These are phyloP conservation scores for Parachaetomium inaequale DNA, from an alignment of 495 filamentous ascomycete species.

Conservation along the genomic window DNA sequence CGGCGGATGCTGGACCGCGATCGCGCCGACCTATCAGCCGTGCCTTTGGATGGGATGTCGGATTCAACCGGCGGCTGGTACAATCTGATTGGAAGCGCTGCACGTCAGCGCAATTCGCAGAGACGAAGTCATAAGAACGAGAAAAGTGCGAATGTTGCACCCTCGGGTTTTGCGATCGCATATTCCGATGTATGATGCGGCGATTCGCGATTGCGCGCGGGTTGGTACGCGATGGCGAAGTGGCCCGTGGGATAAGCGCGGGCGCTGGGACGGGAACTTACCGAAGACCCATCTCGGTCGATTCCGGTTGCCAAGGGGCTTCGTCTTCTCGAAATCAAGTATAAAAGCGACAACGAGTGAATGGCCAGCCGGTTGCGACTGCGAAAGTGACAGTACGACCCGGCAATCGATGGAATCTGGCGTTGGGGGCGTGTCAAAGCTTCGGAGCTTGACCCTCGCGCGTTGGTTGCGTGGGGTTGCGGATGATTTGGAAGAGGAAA, in stretches of 20 bases:
- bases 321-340: conserved; percentile 3
- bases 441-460: conserved; percentile 26
- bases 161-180: not conserved
- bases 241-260: conserved; percentile 20
- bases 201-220: not conserved
- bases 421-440: conserved; percentile 29
- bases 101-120: conserved; percentile 23
- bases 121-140: not conserved
- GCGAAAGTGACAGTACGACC: conserved; percentile 23
- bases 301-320: not conserved
- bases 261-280: conserved; percentile 50
- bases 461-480: conserved; percentile 33
- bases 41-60: conserved; percentile 53
- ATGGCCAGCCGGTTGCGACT: conserved; percentile 14
- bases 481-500: conserved; percentile 27
- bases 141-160: not conserved
- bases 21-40: conserved; percentile 50
- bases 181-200: not conserved
- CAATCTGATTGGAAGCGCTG: conserved; percentile 38
- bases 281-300: conserved; percentile 71
- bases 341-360: conserved; percentile 26
- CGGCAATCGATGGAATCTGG: conserved; percentile 31
- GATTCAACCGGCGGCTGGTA: conserved; percentile 54
- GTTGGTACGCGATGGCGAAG: conserved; percentile 17
- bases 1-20: conserved; percentile 73